Percentiles rank a stretch among this genome's conserved stretches.
These are phyloP conservation scores for Calonectria honghensis DNA, from an alignment of 2,329 filamentous ascomycete genomes.

Conservation along the genomic window DNA sequence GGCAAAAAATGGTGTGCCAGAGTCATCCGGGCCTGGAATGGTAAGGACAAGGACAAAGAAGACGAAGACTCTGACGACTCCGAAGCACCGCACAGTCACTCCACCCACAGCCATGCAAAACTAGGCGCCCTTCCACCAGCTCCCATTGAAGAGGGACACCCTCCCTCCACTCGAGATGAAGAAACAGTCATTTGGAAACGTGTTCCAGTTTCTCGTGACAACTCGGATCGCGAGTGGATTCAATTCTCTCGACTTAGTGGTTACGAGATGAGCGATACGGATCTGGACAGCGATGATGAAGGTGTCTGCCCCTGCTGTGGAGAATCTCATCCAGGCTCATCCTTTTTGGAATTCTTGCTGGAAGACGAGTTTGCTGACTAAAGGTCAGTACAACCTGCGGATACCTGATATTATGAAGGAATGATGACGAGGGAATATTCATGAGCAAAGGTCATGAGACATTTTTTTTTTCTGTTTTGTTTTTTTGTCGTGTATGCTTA, in stretches of 20 bases:
- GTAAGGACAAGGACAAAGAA: constrained; percentile 52
- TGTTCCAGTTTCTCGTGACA: constrained; percentile 65
- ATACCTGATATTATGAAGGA: constrained; percentile 40
- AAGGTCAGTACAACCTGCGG: constrained; percentile 46
- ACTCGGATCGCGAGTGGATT: constrained; percentile 66
- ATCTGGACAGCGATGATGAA: constrained; percentile 60
- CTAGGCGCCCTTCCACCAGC: constrained; percentile 63
- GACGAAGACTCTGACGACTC: constrained; percentile 55
- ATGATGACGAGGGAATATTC: constrained; percentile 38
- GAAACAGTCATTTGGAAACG: constrained; percentile 71
- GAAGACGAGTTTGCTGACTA: constrained; percentile 55
- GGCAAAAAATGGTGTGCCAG: constrained; percentile 64
- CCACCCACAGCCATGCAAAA: constrained; percentile 53
- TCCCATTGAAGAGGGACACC: constrained; percentile 65
- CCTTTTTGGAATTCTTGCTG: constrained; percentile 58
- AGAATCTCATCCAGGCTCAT: constrained; percentile 61
- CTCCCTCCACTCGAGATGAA: constrained; percentile 63
- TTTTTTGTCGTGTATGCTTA: constrained; percentile 51
- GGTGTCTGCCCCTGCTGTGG: constrained; percentile 64
- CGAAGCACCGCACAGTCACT: constrained; percentile 50
- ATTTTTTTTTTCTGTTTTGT: constrained; percentile 26
- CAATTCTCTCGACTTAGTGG: constrained; percentile 67
- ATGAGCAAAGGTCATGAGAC: constrained; percentile 37
- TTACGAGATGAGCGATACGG: constrained; percentile 59
- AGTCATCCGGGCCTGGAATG: constrained; percentile 68